These are phyloP conservation scores for Neurospora africana DNA, from an alignment of 495 filamentous ascomycete species.

Conservation along the genomic window DNA sequence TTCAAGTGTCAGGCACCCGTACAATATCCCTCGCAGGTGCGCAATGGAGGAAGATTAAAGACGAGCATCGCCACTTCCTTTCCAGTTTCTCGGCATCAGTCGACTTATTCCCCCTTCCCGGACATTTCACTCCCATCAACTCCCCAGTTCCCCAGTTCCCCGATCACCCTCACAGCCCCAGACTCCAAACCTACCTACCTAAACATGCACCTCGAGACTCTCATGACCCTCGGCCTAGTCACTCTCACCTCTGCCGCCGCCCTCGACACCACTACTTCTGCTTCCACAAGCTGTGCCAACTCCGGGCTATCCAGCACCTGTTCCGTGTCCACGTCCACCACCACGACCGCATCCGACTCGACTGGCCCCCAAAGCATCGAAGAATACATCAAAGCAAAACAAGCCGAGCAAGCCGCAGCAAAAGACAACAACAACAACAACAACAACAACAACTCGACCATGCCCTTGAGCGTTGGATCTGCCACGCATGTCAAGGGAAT, in stretches of 20 bases:
- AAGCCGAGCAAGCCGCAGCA: background rate
- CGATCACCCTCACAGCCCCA: background rate
- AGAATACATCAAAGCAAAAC: background rate
- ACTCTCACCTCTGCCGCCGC: background rate
- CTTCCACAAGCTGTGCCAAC: background rate
- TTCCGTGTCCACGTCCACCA: background rate
- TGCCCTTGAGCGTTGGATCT: background rate
- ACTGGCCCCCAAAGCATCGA: background rate
- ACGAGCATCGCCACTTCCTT: background rate
- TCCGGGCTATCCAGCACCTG: background rate
- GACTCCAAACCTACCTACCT: background rate
- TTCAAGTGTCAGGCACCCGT: background rate
- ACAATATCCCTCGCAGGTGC: background rate
- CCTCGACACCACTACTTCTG: background rate
- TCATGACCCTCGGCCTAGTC: background rate
- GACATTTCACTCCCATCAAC: no score
- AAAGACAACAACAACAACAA: background rate
- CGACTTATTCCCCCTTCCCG: no score
- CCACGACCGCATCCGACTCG: background rate
- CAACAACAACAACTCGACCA: background rate
- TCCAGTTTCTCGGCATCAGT: no score
- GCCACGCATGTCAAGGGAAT: background rate
- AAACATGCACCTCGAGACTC: background rate
- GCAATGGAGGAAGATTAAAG: background rate
- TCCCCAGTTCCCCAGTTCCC: background rate